Base-by-base conservation (phyloP, 768 basidiomycete species). In the Tulasnella sp. region DNA sequence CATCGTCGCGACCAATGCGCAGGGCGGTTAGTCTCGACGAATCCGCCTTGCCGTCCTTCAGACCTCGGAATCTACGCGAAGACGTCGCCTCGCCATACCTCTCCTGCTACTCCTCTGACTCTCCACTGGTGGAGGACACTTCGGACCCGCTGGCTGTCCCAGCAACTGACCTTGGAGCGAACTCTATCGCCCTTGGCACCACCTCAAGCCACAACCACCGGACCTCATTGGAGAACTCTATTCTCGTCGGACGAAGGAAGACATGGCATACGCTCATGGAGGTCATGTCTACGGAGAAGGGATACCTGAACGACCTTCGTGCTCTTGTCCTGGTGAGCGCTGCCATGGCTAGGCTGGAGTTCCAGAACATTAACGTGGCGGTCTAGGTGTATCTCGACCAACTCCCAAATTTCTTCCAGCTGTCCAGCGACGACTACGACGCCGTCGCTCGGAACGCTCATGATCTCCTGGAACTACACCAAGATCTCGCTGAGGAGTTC, bases 211-310 rank as follows among this genome's bases (percentile, higher is more conserved):
- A n/a, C n/a, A 21, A 24, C 4, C 7, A 24, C n/a, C 52, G n/a
- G 21, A 21, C 21, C 4, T 52, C 52, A 5, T n/a, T 52, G 52
- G 52, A 52, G n/a, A 5, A 52, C 52, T 52, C 52, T 3, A 16
- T 76, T 4, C 36, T 56, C n/a, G 75, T 48, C 38, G 48, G 40
- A 7, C 18, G 62, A 19, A 19, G 62, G 71, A 78, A 39, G 36
- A 52, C 77, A 80, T 92, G 89, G 81, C 92, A 98, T 83, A 93
- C 95, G 8, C 89, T 98, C 74, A 88, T 91, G 81, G 97, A 98
- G 85, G 87, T 99, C 56, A 88, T 98, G 36, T 87, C 90, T 79
- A 97, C 96, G 0, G 97, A 99, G 86, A 87, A 90, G 27, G 90
- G 91, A 9, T 99, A 98, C 84, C 88, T 96, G 12, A 84, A 88